phyloP scores from a whole-genome alignment of 768 basidiomycete genomes.

The Pleurotus giganteus region DNA sequence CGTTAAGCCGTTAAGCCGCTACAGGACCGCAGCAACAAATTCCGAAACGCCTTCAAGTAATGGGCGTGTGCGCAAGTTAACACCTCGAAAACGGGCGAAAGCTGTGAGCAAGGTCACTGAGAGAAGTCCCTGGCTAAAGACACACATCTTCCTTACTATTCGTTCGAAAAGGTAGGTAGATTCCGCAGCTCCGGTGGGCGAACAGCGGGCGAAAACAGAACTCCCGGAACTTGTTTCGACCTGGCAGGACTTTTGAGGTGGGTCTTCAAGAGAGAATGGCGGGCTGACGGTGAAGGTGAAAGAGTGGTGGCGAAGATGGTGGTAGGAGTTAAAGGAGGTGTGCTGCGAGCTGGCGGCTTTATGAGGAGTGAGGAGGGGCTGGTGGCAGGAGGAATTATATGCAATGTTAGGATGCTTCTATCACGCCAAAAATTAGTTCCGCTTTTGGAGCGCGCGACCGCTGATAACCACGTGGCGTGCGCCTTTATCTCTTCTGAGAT shows the following conservation, averaged over 20 bases:
- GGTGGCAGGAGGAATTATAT: conserved; percentile 1
- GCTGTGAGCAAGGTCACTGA: not conserved
- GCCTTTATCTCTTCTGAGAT: not conserved
- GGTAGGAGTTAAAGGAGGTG: conserved; percentile 1
- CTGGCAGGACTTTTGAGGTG: not conserved
- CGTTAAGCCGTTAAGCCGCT: not conserved
- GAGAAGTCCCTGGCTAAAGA: not conserved
- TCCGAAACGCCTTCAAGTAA: not conserved
- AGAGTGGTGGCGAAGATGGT: not conserved
- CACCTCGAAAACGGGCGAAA: not conserved
- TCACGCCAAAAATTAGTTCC: conserved; percentile 1
- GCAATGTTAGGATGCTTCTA: conserved; percentile 5
- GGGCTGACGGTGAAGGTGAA: not conserved
- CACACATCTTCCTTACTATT: not conserved
- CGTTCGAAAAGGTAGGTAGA: not conserved
- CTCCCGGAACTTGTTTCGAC: not conserved
- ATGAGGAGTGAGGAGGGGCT: not conserved
- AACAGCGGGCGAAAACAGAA: not conserved
- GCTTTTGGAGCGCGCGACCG: not conserved
- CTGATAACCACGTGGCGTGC: conserved; percentile 7
- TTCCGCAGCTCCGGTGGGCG: not conserved
- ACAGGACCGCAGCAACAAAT: not conserved
- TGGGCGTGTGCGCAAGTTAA: not conserved
- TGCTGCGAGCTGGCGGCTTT: conserved; percentile 7
- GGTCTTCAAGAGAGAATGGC: not conserved